phyloP scores from a whole-genome alignment of 306 rosid species.

The Lablab purpureus region DNA sequence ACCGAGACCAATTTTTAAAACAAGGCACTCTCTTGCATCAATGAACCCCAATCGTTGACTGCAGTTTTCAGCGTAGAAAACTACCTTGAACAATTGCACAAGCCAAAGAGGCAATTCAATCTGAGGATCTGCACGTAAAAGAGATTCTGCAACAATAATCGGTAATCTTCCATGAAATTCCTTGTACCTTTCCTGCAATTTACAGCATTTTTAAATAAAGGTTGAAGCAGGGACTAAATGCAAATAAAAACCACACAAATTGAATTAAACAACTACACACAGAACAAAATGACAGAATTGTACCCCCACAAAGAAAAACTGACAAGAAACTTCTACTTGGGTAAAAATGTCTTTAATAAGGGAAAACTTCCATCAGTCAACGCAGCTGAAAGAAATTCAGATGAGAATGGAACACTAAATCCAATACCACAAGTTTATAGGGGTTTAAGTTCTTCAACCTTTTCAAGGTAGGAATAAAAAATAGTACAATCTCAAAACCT shows the following conservation, averaged over 20 bases:
- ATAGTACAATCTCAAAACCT: neutral
- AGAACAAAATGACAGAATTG: neutral
- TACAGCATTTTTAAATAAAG: constrained; percentile 29
- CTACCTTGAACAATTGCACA: constrained; percentile 91
- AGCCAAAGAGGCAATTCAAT: constrained; percentile 96
- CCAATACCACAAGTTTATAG: constrained; percentile 5
- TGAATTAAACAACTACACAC: neutral
- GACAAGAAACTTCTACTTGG: constrained; percentile 1
- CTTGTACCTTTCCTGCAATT: constrained; percentile 79
- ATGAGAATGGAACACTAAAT: constrained; percentile 5
- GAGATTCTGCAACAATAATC: constrained; percentile 81
- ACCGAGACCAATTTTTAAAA: neutral
- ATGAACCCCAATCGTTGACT: neutral
- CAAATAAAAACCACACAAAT: neutral
- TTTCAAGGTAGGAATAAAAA: neutral
- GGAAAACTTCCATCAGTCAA: neutral
- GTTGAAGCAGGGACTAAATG: constrained; percentile 19
- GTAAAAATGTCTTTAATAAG: constrained; percentile 11
- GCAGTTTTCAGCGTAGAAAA: constrained; percentile 39
- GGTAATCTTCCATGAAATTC: constrained; percentile 84
- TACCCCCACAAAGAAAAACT: neutral
- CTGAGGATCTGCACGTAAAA: constrained; percentile 80
- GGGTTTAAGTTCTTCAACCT: neutral
- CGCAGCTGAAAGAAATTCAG: constrained; percentile 25
- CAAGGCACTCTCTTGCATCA: constrained; percentile 11